Evolutionary conservation across 371 early-diverging fungal species (phyloP).

Genomic region (Neoconidiobolus thromboides): DNA sequence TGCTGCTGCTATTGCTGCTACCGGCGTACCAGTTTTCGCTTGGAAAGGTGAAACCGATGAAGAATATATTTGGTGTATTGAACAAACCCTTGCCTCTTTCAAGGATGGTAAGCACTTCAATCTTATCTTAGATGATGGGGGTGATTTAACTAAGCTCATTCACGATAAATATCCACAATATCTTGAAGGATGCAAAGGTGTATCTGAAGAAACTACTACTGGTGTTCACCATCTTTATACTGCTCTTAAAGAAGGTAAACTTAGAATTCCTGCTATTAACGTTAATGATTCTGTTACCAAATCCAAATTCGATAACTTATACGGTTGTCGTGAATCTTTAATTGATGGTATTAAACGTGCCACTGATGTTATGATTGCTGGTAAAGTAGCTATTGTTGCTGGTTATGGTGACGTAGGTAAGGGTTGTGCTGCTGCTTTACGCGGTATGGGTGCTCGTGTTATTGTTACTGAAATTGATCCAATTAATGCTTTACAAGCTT

Average conservation of each 20-base stretch:
- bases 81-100: conserved; percentile 82
- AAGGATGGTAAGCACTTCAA: conserved; percentile 88
- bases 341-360: conserved; percentile 99
- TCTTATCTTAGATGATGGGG: conserved; percentile 98
- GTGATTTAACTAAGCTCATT: conserved; percentile 91
- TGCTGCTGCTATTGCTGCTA: conserved; percentile 68
- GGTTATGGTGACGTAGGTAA: conserved; percentile 99
- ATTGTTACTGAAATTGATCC: conserved; percentile 96
- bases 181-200: conserved; percentile 63
- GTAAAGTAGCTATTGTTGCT: conserved; percentile 95
- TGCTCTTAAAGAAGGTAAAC: conserved; percentile 85
- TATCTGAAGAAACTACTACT: conserved; percentile 98
- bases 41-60: conserved; percentile 94
- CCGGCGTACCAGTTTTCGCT: conserved; percentile 66
- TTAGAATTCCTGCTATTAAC: conserved; percentile 97
- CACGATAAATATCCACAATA: conserved; percentile 89
- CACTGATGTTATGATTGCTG: conserved; percentile 99
- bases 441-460: conserved; percentile 97
- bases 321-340: conserved; percentile 98
- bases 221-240: conserved; percentile 98
- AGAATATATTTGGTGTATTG: conserved; percentile 98
- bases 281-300: conserved; percentile 99
- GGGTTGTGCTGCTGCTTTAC: conserved; percentile 96
- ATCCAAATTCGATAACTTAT: conserved; percentile 99
- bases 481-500: conserved; percentile 97